These are phyloP conservation scores for Leccinum pellstonianum DNA, from an alignment of 768 basidiomycete species.

Conservation along the genomic window DNA sequence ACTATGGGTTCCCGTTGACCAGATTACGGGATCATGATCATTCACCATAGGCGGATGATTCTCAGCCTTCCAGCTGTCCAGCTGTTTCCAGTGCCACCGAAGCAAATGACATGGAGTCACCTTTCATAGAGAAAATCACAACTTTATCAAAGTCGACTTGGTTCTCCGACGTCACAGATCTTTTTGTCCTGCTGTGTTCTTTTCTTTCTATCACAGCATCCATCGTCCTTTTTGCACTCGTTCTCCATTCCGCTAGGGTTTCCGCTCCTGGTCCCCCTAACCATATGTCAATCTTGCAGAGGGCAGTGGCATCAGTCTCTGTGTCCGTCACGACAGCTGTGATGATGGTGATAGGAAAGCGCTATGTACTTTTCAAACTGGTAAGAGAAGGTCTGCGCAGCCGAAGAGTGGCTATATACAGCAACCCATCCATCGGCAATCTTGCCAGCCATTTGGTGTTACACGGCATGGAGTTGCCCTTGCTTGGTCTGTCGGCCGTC, in stretches of 20 bases:
- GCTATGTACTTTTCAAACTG: not conserved
- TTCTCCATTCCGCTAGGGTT: not conserved
- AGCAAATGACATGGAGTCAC: not conserved
- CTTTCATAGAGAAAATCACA: not conserved
- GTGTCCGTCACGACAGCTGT: not conserved
- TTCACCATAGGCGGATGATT: not conserved
- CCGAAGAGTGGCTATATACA: conserved; percentile 6
- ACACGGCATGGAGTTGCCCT: not conserved
- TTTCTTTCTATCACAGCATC: not conserved
- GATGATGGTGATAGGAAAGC: not conserved
- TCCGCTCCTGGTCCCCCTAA: accelerated
- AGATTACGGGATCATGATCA: not conserved
- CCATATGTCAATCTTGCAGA: not conserved
- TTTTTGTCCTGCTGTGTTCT: not conserved
- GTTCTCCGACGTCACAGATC: not conserved
- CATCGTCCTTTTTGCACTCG: not conserved
- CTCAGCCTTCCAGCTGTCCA: not conserved
- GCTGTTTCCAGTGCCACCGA: not conserved
- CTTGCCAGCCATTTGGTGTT: not conserved
- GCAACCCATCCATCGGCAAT: not conserved
- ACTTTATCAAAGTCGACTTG: not conserved
- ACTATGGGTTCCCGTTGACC: not conserved
- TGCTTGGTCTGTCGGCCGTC: conserved; percentile 6
- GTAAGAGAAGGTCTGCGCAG: not conserved
- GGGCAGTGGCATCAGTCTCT: not conserved